Percentiles rank a stretch among this genome's conserved stretches.
phyloP scores from a whole-genome alignment of 2,329 filamentous ascomycete species.

The Neonectria neomacrospora region DNA sequence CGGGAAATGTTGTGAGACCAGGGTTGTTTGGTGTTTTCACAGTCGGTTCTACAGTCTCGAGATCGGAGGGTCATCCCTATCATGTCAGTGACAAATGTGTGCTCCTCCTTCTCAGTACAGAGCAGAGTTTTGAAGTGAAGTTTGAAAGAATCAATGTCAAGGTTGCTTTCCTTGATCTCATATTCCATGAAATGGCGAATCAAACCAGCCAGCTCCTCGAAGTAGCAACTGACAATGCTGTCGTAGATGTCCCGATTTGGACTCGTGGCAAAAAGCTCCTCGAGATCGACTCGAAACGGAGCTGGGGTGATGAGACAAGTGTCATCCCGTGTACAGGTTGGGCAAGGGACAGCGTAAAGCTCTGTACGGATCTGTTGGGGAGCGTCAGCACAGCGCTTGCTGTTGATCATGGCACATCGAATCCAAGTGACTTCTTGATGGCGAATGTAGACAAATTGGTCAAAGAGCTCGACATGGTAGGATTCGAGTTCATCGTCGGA shows the following conservation, averaged over 20 bases:
- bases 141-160: neutral
- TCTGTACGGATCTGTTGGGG: constrained; percentile 26
- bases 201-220: neutral
- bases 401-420: constrained; percentile 27
- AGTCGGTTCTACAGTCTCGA: constrained; percentile 8
- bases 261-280: neutral
- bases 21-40: constrained; percentile 14
- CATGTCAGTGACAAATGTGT: constrained; percentile 5
- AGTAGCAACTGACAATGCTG: neutral
- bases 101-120: constrained; percentile 19
- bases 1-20: constrained; percentile 30
- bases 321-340: constrained; percentile 29
- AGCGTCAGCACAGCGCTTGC: neutral
- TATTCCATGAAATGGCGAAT: neutral
- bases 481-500: neutral
- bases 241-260: neutral
- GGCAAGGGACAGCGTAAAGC: constrained; percentile 28
- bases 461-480: neutral
- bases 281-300: constrained; percentile 3
- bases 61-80: neutral
- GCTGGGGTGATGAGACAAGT: constrained; percentile 8
- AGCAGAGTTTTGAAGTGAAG: neutral
- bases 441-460: constrained; percentile 19
- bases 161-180: neutral
- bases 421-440: constrained; percentile 27